Evolutionary conservation across 257 asterid genomes (phyloP), one percentile per base, ranked within the genome.

Genomic region (Mitragyna speciosa): DNA sequence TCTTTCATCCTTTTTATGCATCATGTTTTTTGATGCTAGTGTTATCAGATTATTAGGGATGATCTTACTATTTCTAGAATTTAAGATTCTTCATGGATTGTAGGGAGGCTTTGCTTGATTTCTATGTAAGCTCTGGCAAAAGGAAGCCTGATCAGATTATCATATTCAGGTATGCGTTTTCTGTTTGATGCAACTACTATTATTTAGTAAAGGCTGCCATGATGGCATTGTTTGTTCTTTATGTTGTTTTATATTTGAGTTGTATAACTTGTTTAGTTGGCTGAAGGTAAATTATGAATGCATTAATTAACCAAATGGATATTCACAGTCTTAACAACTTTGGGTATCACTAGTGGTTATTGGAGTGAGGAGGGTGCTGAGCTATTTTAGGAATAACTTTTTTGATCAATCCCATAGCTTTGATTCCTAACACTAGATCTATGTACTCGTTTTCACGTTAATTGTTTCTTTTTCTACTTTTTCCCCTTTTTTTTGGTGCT

Each of bases 141-240:
- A 87, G 94, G 81, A 94, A 94, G 90, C 98, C 98, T 5, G 94
- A 91, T 0, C 97, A 92, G 52, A 92, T 94, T 2, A 90, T 94
- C 82, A 91, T 94, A 19, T 94, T 94, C 87, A 90, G 97, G 97
- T 94, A 88, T 36, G 5, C n/a, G 12, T 67, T 56, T 48, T 4
- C 30, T 19, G 51, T 24, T 58, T 12, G 70, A 24, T 75, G 70
- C 7, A 22, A 17, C 26, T 73, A 49, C 41, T 73, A 30, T 49
- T 19, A 14, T 30, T 61, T 30, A 5, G 17, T 8, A 1, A 10
- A 1, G 6, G 24, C 26, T 4, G 17, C 26, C 11, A 7, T 52
- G 30, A 15, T 41, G 15, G 76, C 36, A 28, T 28, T 22, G 30
- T 33, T 70, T 22, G 20, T 48, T 26, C 15, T 41, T 39, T 19